Percentiles rank a stretch among this genome's conserved stretches.
phyloP scores from a whole-genome alignment of 805 yeast genomes.

The Hanseniaspora valbyensis region DNA sequence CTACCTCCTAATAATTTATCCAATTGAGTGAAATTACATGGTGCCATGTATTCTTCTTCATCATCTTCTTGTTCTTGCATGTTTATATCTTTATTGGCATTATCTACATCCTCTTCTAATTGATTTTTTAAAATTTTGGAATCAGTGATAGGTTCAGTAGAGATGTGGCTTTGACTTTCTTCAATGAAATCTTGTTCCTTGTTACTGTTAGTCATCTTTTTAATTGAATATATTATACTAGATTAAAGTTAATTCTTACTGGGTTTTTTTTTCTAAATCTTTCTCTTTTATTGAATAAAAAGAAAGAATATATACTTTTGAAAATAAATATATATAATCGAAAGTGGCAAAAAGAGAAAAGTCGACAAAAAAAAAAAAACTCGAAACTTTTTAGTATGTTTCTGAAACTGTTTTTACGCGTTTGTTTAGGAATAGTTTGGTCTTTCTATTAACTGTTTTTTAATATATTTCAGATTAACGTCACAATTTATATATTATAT shows the following conservation, averaged over 20 bases:
- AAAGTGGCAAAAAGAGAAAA: not conserved
- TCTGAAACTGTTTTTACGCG: not conserved
- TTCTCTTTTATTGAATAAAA: not conserved
- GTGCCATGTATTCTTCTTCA: constrained; percentile 42
- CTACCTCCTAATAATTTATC: constrained; percentile 60
- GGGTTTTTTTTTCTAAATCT: not conserved
- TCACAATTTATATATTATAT: not conserved
- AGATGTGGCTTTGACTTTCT: not conserved
- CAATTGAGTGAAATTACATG: constrained; percentile 28
- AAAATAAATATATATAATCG: no score
- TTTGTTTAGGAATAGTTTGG: constrained; percentile 4
- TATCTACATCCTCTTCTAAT: constrained; percentile 1
- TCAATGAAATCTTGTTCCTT: not conserved
- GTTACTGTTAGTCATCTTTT: not conserved
- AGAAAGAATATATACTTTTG: no score
- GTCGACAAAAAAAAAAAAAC: constrained; percentile 33
- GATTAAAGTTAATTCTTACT: no score
- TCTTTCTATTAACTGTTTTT: not conserved
- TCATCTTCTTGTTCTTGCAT: constrained; percentile 18
- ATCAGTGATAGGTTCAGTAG: not conserved
- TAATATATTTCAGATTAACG: not conserved
- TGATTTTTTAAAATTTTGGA: not conserved
- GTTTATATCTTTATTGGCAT: not conserved
- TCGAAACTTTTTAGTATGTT: constrained; percentile 50
- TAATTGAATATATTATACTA: not conserved